Evolutionary conservation across 202 grass and related monocot species (phyloP).

Genomic region (Brachypodium distachyon): DNA sequence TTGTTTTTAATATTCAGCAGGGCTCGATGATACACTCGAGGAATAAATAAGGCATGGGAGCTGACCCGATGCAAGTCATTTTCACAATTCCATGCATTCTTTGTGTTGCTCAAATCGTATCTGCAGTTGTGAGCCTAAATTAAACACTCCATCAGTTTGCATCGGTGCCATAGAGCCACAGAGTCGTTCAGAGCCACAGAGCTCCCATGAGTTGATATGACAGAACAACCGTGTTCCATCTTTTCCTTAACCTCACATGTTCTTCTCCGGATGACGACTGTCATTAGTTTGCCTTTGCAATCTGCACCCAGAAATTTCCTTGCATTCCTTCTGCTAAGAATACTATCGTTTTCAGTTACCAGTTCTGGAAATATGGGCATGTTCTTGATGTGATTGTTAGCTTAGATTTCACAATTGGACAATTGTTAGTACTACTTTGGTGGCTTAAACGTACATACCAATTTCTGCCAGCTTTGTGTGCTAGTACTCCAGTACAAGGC

Average conservation of each 20-base stretch:
- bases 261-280: not conserved
- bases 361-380: not conserved
- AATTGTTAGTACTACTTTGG: not conserved
- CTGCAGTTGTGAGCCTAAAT: not conserved
- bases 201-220: too few relatives aligned
- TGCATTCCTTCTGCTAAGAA: too few relatives aligned
- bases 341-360: not conserved
- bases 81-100: not conserved
- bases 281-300: not conserved
- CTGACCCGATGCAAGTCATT: not conserved
- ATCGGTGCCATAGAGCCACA: too few relatives aligned
- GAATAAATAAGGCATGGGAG: not conserved
- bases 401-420: not conserved
- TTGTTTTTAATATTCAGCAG: not conserved
- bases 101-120: not conserved
- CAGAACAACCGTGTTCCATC: not conserved
- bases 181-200: too few relatives aligned
- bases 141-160: too few relatives aligned
- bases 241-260: too few relatives aligned
- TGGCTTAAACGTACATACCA: not conserved
- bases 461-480: not conserved
- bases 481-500: too few relatives aligned
- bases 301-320: not conserved
- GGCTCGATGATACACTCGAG: not conserved
- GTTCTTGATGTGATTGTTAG: not conserved